Percentiles rank a stretch among this genome's conserved stretches.
phyloP scores from a whole-genome alignment of 2,329 filamentous ascomycete genomes.

The Lachnellula hyalina region DNA sequence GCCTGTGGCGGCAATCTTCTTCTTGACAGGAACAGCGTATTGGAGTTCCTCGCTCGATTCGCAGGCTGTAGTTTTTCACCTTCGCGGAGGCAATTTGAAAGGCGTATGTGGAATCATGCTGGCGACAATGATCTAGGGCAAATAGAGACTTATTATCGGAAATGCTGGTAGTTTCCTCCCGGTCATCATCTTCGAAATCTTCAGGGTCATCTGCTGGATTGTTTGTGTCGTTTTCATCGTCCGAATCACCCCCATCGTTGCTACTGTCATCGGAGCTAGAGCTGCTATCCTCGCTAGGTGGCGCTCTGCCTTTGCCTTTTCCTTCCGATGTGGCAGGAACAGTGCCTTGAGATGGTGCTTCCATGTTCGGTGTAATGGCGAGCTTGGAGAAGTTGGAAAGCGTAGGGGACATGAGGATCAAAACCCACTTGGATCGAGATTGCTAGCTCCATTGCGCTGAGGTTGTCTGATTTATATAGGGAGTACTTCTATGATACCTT shows the following conservation, averaged over 20 bases:
- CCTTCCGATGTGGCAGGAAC: slow-evolving; percentile 1
- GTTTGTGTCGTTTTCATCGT: slow-evolving; percentile 1
- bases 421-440: slow-evolving; percentile 6
- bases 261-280: slow-evolving; percentile 3
- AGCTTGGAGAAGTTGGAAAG: slow-evolving; percentile 28
- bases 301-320: slow-evolving; percentile 21
- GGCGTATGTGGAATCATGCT: slow-evolving; percentile 19
- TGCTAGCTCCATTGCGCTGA: slow-evolving; percentile 17
- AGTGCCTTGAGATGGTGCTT: slow-evolving; percentile 16
- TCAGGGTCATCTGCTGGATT: background rate
- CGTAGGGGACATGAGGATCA: slow-evolving; percentile 26
- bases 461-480: slow-evolving; percentile 22
- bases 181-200: background rate
- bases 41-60: slow-evolving; percentile 15
- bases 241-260: slow-evolving; percentile 6
- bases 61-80: slow-evolving; percentile 21
- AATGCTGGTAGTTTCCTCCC: background rate
- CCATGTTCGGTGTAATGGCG: slow-evolving; percentile 26
- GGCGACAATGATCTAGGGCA: slow-evolving; percentile 25
- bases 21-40: slow-evolving; percentile 20
- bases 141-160: slow-evolving; percentile 7
- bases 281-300: slow-evolving; percentile 6
- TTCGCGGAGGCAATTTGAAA: slow-evolving; percentile 28
- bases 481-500: slow-evolving; percentile 3
- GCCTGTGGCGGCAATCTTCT: slow-evolving; percentile 20